Conservation (phyloP, 768 basidiomycete species). For the Daedalea quercina region DNA sequence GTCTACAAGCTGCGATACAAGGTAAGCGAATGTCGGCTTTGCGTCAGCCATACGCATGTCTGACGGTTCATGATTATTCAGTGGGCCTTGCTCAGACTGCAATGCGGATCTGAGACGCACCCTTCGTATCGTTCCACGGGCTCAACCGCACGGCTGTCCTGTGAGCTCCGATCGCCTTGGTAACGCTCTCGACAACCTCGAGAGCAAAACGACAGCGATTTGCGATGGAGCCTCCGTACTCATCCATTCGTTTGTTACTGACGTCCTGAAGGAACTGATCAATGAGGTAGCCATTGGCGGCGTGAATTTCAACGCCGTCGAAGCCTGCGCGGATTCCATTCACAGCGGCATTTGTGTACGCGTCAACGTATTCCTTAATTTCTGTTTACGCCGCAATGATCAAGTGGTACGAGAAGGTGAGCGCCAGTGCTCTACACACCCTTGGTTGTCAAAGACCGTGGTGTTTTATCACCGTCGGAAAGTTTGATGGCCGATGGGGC, state of each 20-base stretch:
- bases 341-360: slow-evolving; percentile 18
- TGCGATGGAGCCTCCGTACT: slow-evolving; percentile 43
- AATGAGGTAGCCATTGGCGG: slow-evolving; percentile 24
- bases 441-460: no score
- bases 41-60: slow-evolving; percentile 49
- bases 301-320: slow-evolving; percentile 23
- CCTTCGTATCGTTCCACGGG: slow-evolving; percentile 27
- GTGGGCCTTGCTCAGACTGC: neutral
- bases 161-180: slow-evolving; percentile 31
- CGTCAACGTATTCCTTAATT: slow-evolving; percentile 25
- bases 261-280: slow-evolving; percentile 36
- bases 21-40: slow-evolving; percentile 43
- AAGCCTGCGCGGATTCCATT: slow-evolving; percentile 24
- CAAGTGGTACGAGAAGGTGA: neutral
- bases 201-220: slow-evolving; percentile 38
- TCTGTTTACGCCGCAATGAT: neutral
- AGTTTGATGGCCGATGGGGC: no score
- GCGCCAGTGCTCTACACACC: no score
- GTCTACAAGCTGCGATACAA: slow-evolving; percentile 32
- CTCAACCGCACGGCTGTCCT: slow-evolving; percentile 33
- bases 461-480: no score
- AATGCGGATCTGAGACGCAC: slow-evolving; percentile 5
- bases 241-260: slow-evolving; percentile 38
- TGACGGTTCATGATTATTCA: slow-evolving; percentile 9
- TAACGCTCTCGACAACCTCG: slow-evolving; percentile 33